Evolutionary conservation across 2,329 filamentous ascomycete species (phyloP), one percentile per base, ranked within the genome.

Genomic region (Pezicula carpinea): DNA sequence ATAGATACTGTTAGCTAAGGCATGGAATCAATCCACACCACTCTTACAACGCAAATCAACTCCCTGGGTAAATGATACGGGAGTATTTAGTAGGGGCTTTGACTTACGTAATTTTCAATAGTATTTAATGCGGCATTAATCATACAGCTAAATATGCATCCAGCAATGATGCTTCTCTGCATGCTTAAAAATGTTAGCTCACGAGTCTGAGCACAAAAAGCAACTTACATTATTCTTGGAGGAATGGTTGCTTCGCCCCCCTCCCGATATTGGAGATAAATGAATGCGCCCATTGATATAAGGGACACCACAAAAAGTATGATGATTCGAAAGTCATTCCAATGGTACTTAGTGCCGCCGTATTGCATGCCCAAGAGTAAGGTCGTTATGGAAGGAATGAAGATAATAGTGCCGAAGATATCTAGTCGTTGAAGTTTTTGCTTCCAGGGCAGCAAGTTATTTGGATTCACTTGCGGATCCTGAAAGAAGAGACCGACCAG

Each of bases 61-160:
- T 23, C 22, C 8, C 22, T 23, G 8, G 22, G 22, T 23, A 8
- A 23, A 23, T 5, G 22, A 23, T 8, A 23, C 13, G 13, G 32
- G 6, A 6, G 19, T 19, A 19, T 14, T 5, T 19, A 13, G 10
- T 8, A 41, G 14, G 17, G 13, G 31, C 14, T 34, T 17, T 11
- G 10, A 44, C 42, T 36, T 40, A 70, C 63, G 23, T 68, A 65
- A 14, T 70, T 66, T 53, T 65, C 70, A 39, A 67, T 56, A 35
- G 36, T 15, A 36, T 34, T 36, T 10, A 44, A n/a, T 6, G 33
- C 15, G 8, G 42, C 33, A 18, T 44, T 44, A 17, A 36, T 44
- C n/a, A 22, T 15, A 33, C 21, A 44, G 19, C 42, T 44, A 19
- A 38, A 44, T 21, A 21, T 15, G 8, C 35, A 23, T 14, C 42